Evolutionary conservation across 768 basidiomycete genomes (phyloP).

Genomic region (Ramaria sp.): DNA sequence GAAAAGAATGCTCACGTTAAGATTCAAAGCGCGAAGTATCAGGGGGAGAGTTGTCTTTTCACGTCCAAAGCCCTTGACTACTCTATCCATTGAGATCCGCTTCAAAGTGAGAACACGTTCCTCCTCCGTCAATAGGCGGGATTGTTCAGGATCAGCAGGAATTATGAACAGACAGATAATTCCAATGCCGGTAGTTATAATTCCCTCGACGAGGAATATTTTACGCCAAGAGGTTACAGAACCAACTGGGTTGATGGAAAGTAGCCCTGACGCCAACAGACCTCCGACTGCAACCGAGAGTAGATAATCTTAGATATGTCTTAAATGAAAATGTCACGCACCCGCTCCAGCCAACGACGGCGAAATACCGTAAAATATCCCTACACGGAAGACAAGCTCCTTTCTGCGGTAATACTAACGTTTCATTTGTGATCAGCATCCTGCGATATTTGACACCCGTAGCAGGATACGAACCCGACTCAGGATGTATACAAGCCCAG

Average conservation of each 20-base stretch:
- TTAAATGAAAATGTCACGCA: slow-evolving; percentile 13
- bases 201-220: slow-evolving; percentile 34
- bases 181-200: slow-evolving; percentile 28
- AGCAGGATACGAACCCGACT: slow-evolving; percentile 22
- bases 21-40: slow-evolving; percentile 22
- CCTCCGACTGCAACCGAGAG: slow-evolving; percentile 21
- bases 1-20: slow-evolving; percentile 18
- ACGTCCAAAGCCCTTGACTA: slow-evolving; percentile 18
- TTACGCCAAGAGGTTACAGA: slow-evolving; percentile 26
- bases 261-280: slow-evolving; percentile 27
- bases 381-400: slow-evolving; percentile 26
- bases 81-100: slow-evolving; percentile 26
- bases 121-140: slow-evolving; percentile 22
- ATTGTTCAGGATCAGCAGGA: slow-evolving; percentile 25
- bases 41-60: slow-evolving; percentile 22
- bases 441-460: neutral
- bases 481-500: slow-evolving; percentile 29
- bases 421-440: neutral
- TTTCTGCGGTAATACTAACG: slow-evolving; percentile 25
- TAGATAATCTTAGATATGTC: neutral
- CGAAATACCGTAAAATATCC: slow-evolving; percentile 25
- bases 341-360: slow-evolving; percentile 27
- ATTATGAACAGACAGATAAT: slow-evolving; percentile 25
- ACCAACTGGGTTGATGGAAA: slow-evolving; percentile 22
- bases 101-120: slow-evolving; percentile 26